These are phyloP conservation scores for Porogramme epimiltina DNA, from an alignment of 1,284 basidiomycete genomes.

Conservation along the genomic window DNA sequence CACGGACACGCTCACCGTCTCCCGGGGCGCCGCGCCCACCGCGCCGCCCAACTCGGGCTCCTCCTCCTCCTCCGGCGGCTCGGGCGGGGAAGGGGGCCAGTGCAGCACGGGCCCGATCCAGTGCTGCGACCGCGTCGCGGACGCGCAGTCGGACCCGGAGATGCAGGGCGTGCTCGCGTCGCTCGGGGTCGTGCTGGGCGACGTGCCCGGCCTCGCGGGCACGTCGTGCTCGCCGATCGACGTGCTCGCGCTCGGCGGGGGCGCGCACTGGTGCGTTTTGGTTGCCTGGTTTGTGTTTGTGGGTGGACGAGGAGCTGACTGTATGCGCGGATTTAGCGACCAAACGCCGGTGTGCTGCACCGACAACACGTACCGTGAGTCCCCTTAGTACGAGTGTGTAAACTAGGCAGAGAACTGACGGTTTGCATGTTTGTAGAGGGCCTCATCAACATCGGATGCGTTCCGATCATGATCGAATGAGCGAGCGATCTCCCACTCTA, in stretches of 20 bases:
- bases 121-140: slow-evolving; percentile 16
- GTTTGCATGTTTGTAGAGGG: slow-evolving; percentile 14
- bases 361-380: slow-evolving; percentile 21
- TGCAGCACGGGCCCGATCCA: slow-evolving; percentile 19
- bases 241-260: slow-evolving; percentile 13
- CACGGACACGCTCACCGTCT: slow-evolving; percentile 4
- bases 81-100: slow-evolving; percentile 5
- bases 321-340: slow-evolving; percentile 11
- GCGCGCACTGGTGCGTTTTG: slow-evolving; percentile 15
- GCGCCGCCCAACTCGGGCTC: not conserved
- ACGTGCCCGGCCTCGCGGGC: slow-evolving; percentile 9
- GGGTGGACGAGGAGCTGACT: not conserved
- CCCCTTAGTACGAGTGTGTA: fast-evolving
- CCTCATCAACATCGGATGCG: slow-evolving; percentile 21
- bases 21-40: not conserved
- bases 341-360: slow-evolving; percentile 20
- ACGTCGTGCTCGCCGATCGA: slow-evolving; percentile 20
- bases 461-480: slow-evolving; percentile 17
- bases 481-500: too few relatives aligned
- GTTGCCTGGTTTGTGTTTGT: not conserved
- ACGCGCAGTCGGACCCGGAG: slow-evolving; percentile 1
- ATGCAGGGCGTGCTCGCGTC: slow-evolving; percentile 17
- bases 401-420: not conserved
- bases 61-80: not conserved
- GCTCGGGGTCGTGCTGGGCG: slow-evolving; percentile 10